These are phyloP conservation scores for Trebouxia gelatinosa DNA, from an alignment of 163 green algal species.

Conservation along the genomic window DNA sequence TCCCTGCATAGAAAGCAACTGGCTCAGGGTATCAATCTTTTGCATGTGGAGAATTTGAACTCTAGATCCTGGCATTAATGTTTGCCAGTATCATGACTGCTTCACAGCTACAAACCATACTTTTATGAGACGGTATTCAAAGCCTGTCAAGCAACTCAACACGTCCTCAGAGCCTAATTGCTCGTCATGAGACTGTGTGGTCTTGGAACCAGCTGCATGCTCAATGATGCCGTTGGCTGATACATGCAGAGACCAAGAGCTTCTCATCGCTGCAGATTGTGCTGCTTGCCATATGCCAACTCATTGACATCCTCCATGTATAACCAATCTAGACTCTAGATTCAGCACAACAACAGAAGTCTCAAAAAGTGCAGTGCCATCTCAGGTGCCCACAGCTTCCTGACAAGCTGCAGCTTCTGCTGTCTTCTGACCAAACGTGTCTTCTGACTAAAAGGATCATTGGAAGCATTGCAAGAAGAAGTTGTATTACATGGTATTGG, in stretches of 20 bases:
- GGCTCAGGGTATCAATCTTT: background rate
- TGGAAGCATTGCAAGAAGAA: background rate
- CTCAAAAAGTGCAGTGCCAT: background rate
- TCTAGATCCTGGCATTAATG: background rate
- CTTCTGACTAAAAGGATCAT: slow-evolving; percentile 50
- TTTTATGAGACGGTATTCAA: background rate
- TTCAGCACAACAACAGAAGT: background rate
- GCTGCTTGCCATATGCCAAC: background rate
- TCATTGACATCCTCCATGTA: background rate
- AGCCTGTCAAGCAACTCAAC: too few relatives aligned
- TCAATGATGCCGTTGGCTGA: background rate
- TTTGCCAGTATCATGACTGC: background rate
- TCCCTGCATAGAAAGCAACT: slow-evolving; percentile 33
- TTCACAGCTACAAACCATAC: background rate
- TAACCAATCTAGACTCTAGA: background rate
- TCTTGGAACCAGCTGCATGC: too few relatives aligned
- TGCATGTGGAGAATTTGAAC: too few relatives aligned
- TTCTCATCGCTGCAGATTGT: background rate
- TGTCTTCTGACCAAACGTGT: too few relatives aligned
- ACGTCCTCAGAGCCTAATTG: too few relatives aligned
- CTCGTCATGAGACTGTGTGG: too few relatives aligned
- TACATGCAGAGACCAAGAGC: background rate
- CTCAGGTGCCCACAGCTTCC: slow-evolving; percentile 52
- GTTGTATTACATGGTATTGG: background rate
- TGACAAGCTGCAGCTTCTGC: slow-evolving; percentile 64